Evolutionary conservation across 257 asterid genomes (phyloP), one percentile per base, ranked within the genome.

Genomic region (Cruciata laevipes): DNA sequence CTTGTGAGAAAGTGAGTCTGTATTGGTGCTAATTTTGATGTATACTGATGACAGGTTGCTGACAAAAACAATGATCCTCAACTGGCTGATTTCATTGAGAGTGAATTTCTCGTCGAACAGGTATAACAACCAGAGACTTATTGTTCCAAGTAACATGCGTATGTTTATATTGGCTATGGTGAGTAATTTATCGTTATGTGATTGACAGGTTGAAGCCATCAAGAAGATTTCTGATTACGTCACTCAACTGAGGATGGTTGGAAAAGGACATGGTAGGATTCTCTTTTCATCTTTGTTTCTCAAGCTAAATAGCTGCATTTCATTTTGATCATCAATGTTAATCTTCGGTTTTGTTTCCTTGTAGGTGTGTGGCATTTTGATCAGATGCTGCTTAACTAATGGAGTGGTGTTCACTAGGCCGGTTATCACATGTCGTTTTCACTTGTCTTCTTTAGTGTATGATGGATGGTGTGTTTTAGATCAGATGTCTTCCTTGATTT

Each of bases 261-360:
- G 98, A 47, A 89, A 87, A 77, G 98, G 95, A 71, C 95, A 87
- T 16, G 96, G 98, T 89, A 89, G 5, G 78, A 66, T 72, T 33
- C 10, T 61, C 2, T 16, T 47, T 66, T 32, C 16, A 13, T 40
- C 5, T 14, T 63, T 17, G 30, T 53, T 53, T 27, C 3, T n/a
- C 25, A 18, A 3, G 24, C 8, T 47, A 47, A 0, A 47, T 17
- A 14, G n/a, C 60, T n/a, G 4, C 17, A 7, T 4, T 25, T 24
- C 31, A 21, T 5, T 11, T 16, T 6, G 20, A 3, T 33, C 25
- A 71, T 10, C 25, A 76, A 16, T 21, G 63, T 38, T 31, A 32
- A 25, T 12, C 3, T 52, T 0, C n/a, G 5, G 9, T 23, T 42
- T 6, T 31, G 5, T 60, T 51, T 42, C 20, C 35, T 51, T 74